Conservation (phyloP, 768 basidiomycete genomes). For the Termitomyces sp. region DNA sequence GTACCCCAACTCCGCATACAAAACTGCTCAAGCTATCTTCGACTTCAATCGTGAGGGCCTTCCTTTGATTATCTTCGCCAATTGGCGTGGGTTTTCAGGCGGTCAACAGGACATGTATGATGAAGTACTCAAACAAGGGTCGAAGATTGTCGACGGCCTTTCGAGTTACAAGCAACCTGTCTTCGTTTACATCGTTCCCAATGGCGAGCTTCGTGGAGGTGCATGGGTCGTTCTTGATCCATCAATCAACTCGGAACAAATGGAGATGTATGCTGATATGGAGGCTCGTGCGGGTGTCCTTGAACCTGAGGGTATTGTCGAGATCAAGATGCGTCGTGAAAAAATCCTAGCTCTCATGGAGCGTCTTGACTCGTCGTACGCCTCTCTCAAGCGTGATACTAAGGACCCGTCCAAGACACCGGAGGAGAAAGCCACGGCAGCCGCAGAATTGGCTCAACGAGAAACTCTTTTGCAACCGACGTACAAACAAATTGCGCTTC, state of each 20-base stretch:
- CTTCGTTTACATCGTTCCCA: conserved; percentile 97
- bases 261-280: conserved; percentile 99
- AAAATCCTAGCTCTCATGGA: conserved; percentile 91
- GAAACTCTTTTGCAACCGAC: conserved; percentile 82
- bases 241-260: conserved; percentile 92
- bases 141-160: conserved; percentile 97
- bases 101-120: conserved; percentile 99
- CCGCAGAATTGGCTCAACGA: conserved; percentile 62
- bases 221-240: conserved; percentile 99
- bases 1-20: conserved; percentile 99
- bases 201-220: conserved; percentile 97
- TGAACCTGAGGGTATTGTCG: conserved; percentile 95
- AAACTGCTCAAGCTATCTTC: conserved; percentile 98
- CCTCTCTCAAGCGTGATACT: conserved; percentile 72
- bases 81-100: conserved; percentile 99
- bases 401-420: conserved; percentile 66
- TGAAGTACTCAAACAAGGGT: conserved; percentile 93
- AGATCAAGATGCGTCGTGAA: conserved; percentile 96
- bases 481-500: conserved; percentile 89
- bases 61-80: conserved; percentile 97
- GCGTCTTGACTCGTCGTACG: conserved; percentile 82
- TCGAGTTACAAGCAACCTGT: conserved; percentile 97
- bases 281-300: conserved; percentile 94
- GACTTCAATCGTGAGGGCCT: conserved; percentile 97
- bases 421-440: conserved; percentile 69